These are phyloP conservation scores for Camellia oleifera DNA, from an alignment of 179 eudicot genomes.

Conservation along the genomic window DNA sequence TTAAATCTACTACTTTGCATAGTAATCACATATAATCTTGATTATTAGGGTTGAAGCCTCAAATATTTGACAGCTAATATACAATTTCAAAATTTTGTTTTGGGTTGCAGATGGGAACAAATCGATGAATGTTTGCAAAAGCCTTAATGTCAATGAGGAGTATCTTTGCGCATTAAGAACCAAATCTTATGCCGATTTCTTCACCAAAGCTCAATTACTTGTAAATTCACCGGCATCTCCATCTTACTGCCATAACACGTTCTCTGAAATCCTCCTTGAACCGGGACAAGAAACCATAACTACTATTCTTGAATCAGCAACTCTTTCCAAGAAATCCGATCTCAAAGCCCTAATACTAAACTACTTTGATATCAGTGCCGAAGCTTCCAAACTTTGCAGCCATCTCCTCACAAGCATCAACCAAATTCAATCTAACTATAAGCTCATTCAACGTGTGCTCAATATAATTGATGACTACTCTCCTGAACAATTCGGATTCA, in stretches of 20 bases:
- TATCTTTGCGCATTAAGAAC: slow-evolving; percentile 38
- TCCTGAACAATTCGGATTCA: slow-evolving; percentile 1
- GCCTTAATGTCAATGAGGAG: slow-evolving; percentile 39
- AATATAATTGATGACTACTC: slow-evolving; percentile 11
- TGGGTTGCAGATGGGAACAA: slow-evolving; percentile 16
- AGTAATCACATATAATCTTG: not conserved
- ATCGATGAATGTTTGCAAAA: not conserved
- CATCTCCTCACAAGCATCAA: slow-evolving; percentile 28
- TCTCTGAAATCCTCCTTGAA: slow-evolving; percentile 33
- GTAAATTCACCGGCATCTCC: slow-evolving; percentile 20
- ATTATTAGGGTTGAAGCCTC: not conserved
- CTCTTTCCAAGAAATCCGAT: slow-evolving; percentile 13
- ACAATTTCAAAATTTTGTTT: no score
- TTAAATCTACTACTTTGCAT: no score
- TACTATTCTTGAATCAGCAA: slow-evolving; percentile 22
- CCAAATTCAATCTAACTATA: slow-evolving; percentile 23
- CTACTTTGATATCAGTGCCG: slow-evolving; percentile 37
- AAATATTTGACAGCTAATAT: no score
- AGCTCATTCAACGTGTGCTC: slow-evolving; percentile 19
- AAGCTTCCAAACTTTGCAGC: slow-evolving; percentile 40
- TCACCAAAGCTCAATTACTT: slow-evolving; percentile 29
- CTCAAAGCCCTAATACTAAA: slow-evolving; percentile 31
- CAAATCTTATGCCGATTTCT: slow-evolving; percentile 40
- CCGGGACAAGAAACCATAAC: slow-evolving; percentile 36
- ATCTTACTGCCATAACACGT: slow-evolving; percentile 9